A percentile compares a stretch with the other conserved stretches of the same genome.
These are phyloP conservation scores for Thielaviopsis populi DNA, from an alignment of 2,329 filamentous ascomycete genomes.

Conservation along the genomic window DNA sequence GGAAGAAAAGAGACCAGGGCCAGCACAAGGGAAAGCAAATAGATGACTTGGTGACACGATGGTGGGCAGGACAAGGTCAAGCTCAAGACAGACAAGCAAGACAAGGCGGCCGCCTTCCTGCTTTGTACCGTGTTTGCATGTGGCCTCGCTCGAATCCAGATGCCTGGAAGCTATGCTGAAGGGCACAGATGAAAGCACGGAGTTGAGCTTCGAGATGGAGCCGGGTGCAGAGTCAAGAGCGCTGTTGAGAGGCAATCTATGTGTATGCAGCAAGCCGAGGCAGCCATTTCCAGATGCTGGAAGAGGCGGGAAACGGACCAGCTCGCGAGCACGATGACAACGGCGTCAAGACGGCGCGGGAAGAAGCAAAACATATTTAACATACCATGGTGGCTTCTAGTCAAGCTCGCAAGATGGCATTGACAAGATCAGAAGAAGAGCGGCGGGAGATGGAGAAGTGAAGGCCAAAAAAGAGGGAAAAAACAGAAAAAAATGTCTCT, in stretches of 20 bases:
- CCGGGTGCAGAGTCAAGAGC: background rate
- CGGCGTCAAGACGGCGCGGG: background rate
- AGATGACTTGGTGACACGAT: background rate
- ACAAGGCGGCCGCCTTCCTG: background rate
- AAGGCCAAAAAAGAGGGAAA: constrained; percentile 17
- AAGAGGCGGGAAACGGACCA: background rate
- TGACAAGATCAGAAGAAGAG: background rate
- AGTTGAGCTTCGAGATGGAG: background rate
- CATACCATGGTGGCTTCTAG: background rate
- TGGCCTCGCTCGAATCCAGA: background rate
- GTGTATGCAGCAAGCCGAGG: background rate
- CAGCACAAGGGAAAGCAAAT: background rate
- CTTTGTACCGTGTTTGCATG: background rate
- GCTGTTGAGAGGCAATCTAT: background rate
- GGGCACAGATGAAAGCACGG: background rate
- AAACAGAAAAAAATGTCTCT: constrained; percentile 25
- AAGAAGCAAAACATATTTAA: background rate
- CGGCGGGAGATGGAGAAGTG: background rate
- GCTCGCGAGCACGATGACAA: background rate
- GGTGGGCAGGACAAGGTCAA: background rate
- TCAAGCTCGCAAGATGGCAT: constrained; percentile 5
- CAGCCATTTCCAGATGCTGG: background rate
- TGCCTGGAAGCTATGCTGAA: background rate
- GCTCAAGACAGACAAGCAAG: background rate
- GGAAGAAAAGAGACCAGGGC: background rate